These are phyloP conservation scores for Cystofilobasidium macerans DNA, from an alignment of 768 basidiomycete genomes.

Conservation along the genomic window DNA sequence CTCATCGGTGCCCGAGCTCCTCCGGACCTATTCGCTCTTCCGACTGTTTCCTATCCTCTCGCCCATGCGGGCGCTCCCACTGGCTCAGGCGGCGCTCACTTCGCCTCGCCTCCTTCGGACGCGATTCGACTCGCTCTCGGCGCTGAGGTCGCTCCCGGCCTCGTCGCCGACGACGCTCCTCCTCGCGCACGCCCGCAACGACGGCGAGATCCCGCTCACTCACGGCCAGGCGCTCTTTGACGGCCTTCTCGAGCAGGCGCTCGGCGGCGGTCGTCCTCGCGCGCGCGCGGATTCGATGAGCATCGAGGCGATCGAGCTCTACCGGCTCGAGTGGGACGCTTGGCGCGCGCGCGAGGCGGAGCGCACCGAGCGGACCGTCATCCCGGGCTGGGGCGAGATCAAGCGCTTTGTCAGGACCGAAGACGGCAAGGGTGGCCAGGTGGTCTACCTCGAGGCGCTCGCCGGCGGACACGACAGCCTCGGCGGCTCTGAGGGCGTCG, in stretches of 20 bases:
- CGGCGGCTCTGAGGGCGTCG: conserved; percentile 20
- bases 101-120: conserved; percentile 6
- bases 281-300: not conserved
- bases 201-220: conserved; percentile 18
- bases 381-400: conserved; percentile 17
- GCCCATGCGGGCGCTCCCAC: conserved; percentile 13
- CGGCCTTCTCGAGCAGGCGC: conserved; percentile 3
- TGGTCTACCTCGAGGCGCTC: conserved; percentile 18
- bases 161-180: conserved; percentile 3
- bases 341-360: not conserved
- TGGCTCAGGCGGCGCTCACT: conserved; percentile 12
- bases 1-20: conserved; percentile 16
- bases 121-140: conserved; percentile 12
- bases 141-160: conserved; percentile 5
- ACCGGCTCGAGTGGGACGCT: not conserved
- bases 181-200: conserved; percentile 18
- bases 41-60: conserved; percentile 18
- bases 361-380: not conserved
- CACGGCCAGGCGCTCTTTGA: conserved; percentile 9
- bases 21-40: conserved; percentile 23
- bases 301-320: conserved; percentile 9
- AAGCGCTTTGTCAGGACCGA: conserved; percentile 4
- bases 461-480: conserved; percentile 23
- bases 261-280: not conserved
- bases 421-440: not conserved